Evolutionary conservation across 441 rosid species (phyloP).

Genomic region (Lepidium campestre): DNA sequence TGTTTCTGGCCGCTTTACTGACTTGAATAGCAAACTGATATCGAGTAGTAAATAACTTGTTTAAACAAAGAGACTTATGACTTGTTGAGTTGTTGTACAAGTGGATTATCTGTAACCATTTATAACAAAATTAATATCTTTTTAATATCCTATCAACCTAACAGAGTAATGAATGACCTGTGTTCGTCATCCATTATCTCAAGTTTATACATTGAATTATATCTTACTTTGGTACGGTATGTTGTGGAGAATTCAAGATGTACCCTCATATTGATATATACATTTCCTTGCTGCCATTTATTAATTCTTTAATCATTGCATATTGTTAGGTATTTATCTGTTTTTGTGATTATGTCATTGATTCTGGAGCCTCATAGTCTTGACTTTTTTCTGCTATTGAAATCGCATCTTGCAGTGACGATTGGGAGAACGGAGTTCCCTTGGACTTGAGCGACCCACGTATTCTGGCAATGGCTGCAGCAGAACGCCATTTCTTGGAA

Average conservation of each 20-base stretch:
- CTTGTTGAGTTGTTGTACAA: neutral
- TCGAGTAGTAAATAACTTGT: neutral
- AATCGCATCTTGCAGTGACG: conserved; percentile 35
- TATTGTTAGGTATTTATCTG: neutral
- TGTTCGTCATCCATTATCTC: neutral
- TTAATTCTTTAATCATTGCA: neutral
- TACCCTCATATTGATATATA: neutral
- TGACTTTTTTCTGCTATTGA: neutral
- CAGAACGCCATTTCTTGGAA: conserved; percentile 69
- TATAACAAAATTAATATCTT: neutral
- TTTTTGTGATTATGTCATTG: neutral
- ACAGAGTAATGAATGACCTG: neutral
- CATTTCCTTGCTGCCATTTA: neutral
- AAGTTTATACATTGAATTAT: neutral
- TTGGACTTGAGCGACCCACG: conserved; percentile 66
- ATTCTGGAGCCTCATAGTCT: neutral
- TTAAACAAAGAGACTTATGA: neutral
- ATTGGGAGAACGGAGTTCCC: conserved; percentile 57
- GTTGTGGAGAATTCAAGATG: neutral
- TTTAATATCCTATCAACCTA: neutral
- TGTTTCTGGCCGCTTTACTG: neutral
- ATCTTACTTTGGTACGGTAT: neutral
- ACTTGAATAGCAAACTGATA: neutral
- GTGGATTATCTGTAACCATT: neutral
- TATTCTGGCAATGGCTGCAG: conserved; percentile 67